Conservation (phyloP, 331 rosid species). For the Acacia pycnantha region DNA sequence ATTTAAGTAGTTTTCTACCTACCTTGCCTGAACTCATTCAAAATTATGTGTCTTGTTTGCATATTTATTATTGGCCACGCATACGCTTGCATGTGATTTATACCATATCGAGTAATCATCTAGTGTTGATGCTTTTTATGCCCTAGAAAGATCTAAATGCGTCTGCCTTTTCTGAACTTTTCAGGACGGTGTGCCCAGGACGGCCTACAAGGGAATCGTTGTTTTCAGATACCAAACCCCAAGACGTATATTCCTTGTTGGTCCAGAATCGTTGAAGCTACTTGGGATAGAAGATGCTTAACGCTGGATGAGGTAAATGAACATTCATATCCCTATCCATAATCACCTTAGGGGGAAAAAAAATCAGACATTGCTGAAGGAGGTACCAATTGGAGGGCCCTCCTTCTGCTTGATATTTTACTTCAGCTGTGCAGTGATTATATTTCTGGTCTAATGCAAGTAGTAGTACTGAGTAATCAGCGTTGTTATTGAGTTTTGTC, state of each 20-base stretch:
- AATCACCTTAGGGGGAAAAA: neutral
- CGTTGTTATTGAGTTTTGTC: conserved; percentile 11
- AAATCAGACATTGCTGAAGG: neutral
- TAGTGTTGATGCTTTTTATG: neutral
- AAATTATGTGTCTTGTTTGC: neutral
- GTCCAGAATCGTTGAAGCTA: conserved; percentile 69
- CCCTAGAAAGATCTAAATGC: conserved; percentile 21
- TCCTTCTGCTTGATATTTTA: neutral
- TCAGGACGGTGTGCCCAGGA: conserved; percentile 93
- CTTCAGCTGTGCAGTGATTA: neutral
- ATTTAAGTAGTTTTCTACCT: conserved; percentile 29
- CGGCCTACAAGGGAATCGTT: conserved; percentile 89
- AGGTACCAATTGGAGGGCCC: neutral
- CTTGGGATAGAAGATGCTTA: conserved; percentile 59
- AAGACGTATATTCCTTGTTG: conserved; percentile 71
- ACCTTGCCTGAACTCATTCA: neutral
- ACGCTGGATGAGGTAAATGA: conserved; percentile 35
- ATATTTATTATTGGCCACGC: neutral
- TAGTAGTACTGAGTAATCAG: conserved; percentile 2
- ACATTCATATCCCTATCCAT: neutral
- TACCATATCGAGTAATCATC: neutral
- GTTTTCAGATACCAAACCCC: conserved; percentile 72
- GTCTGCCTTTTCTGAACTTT: conserved; percentile 21
- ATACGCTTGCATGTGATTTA: neutral
- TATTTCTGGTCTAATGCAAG: conserved; percentile 4